Conservation (phyloP, 148 eudicot genomes). For the Camellia lanceoleosa region DNA sequence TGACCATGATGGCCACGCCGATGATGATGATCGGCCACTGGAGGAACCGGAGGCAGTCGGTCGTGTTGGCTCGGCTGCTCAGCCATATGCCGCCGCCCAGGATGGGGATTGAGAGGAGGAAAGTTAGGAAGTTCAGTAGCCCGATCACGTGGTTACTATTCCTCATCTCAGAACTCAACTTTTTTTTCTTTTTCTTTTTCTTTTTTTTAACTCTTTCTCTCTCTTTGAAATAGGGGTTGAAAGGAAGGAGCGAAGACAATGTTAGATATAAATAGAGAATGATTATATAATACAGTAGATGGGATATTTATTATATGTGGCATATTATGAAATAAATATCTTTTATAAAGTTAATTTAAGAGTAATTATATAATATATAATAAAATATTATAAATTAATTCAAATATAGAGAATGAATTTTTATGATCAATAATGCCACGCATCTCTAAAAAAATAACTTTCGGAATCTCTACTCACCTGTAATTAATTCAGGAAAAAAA, state of each 20-base stretch:
- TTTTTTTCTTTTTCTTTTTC: background rate
- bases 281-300: too few relatives aligned
- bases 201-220: background rate
- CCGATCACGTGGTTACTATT: constrained; percentile 79
- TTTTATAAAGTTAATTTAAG: too few relatives aligned
- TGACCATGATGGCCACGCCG: constrained; percentile 64
- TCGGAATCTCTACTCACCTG: too few relatives aligned
- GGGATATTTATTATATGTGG: too few relatives aligned
- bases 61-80: constrained; percentile 55
- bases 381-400: too few relatives aligned
- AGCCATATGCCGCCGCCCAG: constrained; percentile 92
- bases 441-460: too few relatives aligned
- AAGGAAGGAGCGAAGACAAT: background rate
- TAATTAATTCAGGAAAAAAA: too few relatives aligned
- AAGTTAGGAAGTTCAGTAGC: constrained; percentile 73
- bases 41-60: constrained; percentile 74
- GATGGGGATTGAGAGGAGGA: constrained; percentile 77
- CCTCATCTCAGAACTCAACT: constrained; percentile 38
- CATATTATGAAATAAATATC: too few relatives aligned
- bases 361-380: too few relatives aligned
- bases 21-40: constrained; percentile 86
- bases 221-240: background rate
- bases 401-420: too few relatives aligned
- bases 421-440: too few relatives aligned
- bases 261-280: too few relatives aligned